These are phyloP conservation scores for Excoecaria agallocha DNA, from an alignment of 345 rosid species.

Conservation along the genomic window DNA sequence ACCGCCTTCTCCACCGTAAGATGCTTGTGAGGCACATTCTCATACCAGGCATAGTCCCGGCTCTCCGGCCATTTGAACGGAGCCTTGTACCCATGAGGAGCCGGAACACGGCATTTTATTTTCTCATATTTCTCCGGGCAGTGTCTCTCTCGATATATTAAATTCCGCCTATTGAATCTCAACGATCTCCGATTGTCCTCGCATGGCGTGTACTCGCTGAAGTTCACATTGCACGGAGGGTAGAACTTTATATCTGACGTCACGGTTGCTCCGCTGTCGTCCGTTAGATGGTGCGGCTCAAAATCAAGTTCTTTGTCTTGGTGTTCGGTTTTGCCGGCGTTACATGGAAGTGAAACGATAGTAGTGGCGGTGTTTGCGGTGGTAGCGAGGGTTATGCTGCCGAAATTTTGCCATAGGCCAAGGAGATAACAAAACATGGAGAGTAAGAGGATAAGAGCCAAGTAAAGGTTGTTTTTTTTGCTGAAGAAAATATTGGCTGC, in stretches of 20 bases:
- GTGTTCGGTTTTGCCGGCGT: constrained; percentile 15
- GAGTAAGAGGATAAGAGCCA: constrained; percentile 34
- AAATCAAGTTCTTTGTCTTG: constrained; percentile 15
- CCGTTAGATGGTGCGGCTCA: constrained; percentile 12
- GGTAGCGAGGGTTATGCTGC: constrained; percentile 1
- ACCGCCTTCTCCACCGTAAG: constrained; percentile 56
- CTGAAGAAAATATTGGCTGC: background rate
- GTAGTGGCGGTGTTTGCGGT: constrained; percentile 4
- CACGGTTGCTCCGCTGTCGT: background rate
- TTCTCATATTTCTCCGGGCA: constrained; percentile 28
- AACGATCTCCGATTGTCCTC: constrained; percentile 39
- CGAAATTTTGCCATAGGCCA: constrained; percentile 34
- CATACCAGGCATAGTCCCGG: constrained; percentile 47
- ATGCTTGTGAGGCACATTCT: constrained; percentile 50
- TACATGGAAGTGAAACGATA: constrained; percentile 8
- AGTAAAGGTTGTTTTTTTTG: constrained; percentile 17
- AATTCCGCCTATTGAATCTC: constrained; percentile 19
- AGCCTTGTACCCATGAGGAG: constrained; percentile 31
- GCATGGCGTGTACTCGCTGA: constrained; percentile 52
- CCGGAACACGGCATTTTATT: constrained; percentile 28
- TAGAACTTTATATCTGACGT: constrained; percentile 12
- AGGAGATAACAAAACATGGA: constrained; percentile 42
- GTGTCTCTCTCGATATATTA: constrained; percentile 45
- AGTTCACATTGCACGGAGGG: constrained; percentile 34
- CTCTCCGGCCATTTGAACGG: constrained; percentile 48